These are phyloP conservation scores for Apiospora saccharicola DNA, from an alignment of 2,329 filamentous ascomycete species.

Conservation along the genomic window DNA sequence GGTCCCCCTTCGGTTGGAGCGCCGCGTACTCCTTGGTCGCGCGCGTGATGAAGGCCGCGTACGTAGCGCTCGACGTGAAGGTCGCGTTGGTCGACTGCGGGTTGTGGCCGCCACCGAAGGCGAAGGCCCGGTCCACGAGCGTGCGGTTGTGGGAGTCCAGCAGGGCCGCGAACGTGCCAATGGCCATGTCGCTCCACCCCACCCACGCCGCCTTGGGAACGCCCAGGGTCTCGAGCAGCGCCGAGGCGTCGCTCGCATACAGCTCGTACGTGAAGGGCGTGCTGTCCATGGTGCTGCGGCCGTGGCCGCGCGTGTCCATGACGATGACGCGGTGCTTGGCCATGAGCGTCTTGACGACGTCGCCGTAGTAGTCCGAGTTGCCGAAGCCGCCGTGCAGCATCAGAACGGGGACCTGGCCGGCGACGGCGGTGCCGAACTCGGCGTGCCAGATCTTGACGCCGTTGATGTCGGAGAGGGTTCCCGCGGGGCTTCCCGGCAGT, in stretches of 20 bases:
- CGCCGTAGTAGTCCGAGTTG: conserved; percentile 48
- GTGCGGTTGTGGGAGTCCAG: conserved; percentile 37
- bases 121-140: conserved; percentile 49
- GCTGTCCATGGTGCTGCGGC: conserved; percentile 45
- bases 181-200: conserved; percentile 52
- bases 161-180: conserved; percentile 47
- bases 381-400: conserved; percentile 51
- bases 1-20: conserved; percentile 46
- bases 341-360: conserved; percentile 46
- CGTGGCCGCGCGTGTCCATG: conserved; percentile 50
- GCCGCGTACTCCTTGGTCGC: conserved; percentile 46
- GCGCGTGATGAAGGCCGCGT: conserved; percentile 44
- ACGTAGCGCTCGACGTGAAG: conserved; percentile 44
- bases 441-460: conserved; percentile 49
- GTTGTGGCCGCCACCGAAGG: conserved; percentile 46
- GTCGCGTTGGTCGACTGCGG: conserved; percentile 45
- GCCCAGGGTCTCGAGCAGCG: conserved; percentile 40
- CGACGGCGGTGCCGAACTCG: conserved; percentile 47
- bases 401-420: conserved; percentile 45
- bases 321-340: conserved; percentile 48
- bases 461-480: conserved; percentile 41
- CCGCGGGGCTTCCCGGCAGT: conserved; percentile 45
- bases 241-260: conserved; percentile 47
- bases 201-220: conserved; percentile 45
- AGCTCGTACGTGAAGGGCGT: conserved; percentile 49